Conservation (phyloP, 345 rosid genomes). For the Lenwebbia sp. region DNA sequence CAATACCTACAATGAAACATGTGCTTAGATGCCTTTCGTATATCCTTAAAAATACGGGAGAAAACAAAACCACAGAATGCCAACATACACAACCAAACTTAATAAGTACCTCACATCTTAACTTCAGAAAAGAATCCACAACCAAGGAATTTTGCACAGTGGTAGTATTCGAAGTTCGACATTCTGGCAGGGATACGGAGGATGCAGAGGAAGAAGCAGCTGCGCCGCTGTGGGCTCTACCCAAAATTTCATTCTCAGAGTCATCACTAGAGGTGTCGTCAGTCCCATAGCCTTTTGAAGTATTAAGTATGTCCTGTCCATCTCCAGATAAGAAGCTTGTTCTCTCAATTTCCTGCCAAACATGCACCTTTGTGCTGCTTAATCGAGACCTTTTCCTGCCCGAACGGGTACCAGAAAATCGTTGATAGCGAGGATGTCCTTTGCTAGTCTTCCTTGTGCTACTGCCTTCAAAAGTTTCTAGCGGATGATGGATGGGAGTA, state of each 20-base stretch:
- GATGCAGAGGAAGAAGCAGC: slow-evolving; percentile 65
- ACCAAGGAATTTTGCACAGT: slow-evolving; percentile 44
- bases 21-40: neutral
- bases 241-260: slow-evolving; percentile 51
- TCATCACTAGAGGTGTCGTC: slow-evolving; percentile 57
- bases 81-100: neutral
- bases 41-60: neutral
- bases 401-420: slow-evolving; percentile 32
- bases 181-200: slow-evolving; percentile 29
- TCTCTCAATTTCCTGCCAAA: slow-evolving; percentile 77
- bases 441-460: slow-evolving; percentile 32
- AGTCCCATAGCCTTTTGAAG: slow-evolving; percentile 19
- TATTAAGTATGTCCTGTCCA: slow-evolving; percentile 60
- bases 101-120: slow-evolving; percentile 87
- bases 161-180: slow-evolving; percentile 21
- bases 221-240: slow-evolving; percentile 54
- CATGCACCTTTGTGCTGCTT: slow-evolving; percentile 24
- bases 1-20: slow-evolving; percentile 61
- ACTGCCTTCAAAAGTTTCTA: slow-evolving; percentile 58
- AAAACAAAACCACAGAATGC: slow-evolving; percentile 4
- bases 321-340: slow-evolving; percentile 76
- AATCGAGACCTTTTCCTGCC: slow-evolving; percentile 65
- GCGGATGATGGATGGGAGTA: slow-evolving; percentile 89
- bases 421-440: slow-evolving; percentile 37
- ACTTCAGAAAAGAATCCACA: slow-evolving; percentile 64